phyloP scores from a whole-genome alignment of 202 grass and related monocot genomes.

The Eragrostis tef region DNA sequence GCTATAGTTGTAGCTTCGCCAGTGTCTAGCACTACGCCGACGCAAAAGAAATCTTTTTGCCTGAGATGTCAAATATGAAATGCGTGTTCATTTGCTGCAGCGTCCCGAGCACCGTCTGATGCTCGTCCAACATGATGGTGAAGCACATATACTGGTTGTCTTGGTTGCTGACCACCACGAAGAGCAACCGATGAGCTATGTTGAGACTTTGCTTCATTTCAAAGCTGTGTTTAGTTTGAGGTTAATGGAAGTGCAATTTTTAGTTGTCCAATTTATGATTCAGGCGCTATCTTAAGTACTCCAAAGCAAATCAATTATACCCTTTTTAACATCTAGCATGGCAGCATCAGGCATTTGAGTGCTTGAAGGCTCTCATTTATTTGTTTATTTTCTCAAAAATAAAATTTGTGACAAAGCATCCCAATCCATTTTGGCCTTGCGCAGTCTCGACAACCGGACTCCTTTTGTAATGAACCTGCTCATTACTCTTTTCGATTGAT shows the following conservation, averaged over 20 bases:
- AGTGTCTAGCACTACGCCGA: background rate
- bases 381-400: too few species aligned
- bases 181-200: background rate
- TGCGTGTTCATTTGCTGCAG: background rate
- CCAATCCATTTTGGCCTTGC: too few species aligned
- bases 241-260: background rate
- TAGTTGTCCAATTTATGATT: background rate
- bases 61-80: background rate
- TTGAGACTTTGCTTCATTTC: background rate
- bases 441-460: too few species aligned
- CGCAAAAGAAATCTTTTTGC: background rate
- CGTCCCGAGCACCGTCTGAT: background rate
- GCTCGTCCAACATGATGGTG: background rate
- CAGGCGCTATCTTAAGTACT: too few species aligned
- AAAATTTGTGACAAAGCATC: too few species aligned
- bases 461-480: too few species aligned
- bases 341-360: too few species aligned
- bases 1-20: too few species aligned
- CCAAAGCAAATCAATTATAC: too few species aligned
- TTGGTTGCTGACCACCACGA: background rate
- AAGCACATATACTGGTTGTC: background rate
- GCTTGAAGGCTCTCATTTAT: too few species aligned
- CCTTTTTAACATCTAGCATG: too few species aligned
- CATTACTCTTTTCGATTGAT: too few species aligned
- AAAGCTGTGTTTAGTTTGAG: background rate